Base-by-base conservation (phyloP, 2,329 filamentous ascomycete species). In the Penicillium sp. region DNA sequence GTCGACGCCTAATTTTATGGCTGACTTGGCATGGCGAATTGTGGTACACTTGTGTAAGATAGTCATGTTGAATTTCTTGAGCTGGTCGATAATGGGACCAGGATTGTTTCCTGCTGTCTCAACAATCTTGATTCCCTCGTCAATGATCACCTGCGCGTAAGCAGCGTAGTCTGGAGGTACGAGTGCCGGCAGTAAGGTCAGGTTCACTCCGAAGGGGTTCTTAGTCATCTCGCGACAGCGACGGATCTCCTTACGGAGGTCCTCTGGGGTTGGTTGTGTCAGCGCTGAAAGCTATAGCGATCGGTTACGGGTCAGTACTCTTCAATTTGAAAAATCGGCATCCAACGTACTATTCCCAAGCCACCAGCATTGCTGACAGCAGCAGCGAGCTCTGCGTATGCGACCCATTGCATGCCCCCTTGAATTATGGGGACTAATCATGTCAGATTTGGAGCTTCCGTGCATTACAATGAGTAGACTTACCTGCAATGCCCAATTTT, bases 11-110 rank as follows among this genome's bases (percentile, higher is more conserved):
- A 98, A 87, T 78, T 96, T 96, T 59, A 96, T 84, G 50, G 95
- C 95, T 64, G 89, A 92, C 76, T 92, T 86, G 18, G 95, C 95
- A 75, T 99, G 95, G 55, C 92, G 83, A 78, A 99, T 96, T 4
- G 92, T 96, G 7, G 95, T 99, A 82, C 95, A 98, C 81, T 99
- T 99, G 85, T 99, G 95, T 56, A 99, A 81, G 68, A 98, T 87
- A 55, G 85, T 93, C 70, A 86, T 85, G 57, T 87, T 87, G 6
- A 88, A 90, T 60, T 84, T 85, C 81, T 98, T 99, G 54, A 99
- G 84, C 81, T 92, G 86, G 72, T 86, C 83, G 76, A 99, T 98
- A 63, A 99, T 89, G 3, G 93, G 92, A 1, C 92, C 95, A 0
- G 95, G 95, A 69, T 83, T 88, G 81, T 96, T 96, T 55, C 92